Evolutionary conservation across 140 eudicot species (phyloP), one percentile per base, ranked within the genome.

Genomic region (Anethum foeniculum): DNA sequence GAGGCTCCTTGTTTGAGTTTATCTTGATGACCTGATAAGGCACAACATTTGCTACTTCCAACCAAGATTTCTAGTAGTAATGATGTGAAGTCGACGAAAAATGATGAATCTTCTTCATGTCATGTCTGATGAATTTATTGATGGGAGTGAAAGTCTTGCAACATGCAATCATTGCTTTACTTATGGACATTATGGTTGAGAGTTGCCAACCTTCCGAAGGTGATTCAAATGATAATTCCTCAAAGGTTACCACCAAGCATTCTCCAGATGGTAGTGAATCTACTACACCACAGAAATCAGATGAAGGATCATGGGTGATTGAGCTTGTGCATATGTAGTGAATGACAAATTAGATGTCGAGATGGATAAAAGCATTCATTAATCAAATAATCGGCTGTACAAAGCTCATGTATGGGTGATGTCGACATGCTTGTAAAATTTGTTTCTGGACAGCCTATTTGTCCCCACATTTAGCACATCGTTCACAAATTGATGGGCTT

Each of bases 141-240:
- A 95, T 95, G 99, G 99, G 99, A 52, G 98, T 95, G 69, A 95
- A 95, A 86, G 98, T 88, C 73, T 77, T 95, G 82, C 99, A 95
- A 83, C 98, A 91, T 79, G 99, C 98, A 71, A 93, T 93, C 44
- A 87, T 95, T 81, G 99, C 90, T 93, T 83, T 95, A 81, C 97
- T 95, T 64, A 85, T 95, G 81, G 99, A 95, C 84, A 95, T 93
- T 79, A 93, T 95, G 99, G 98, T 95, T 28, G 99, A 91, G 67
- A 91, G 98, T 82, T 95, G 97, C 88, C 94, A 91, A 85, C 99
- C 99, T 62, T 92, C 94, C 28, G 93, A 91, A 82, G 91, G 75
- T 82, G 86, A 79, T 76, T 83, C 86, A 5, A 80, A 80, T 82
- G 93, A 87, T 74, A 93, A 87, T 85, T 86, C 82, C 64, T 83